A percentile compares a stretch with the other conserved stretches of the same genome.
Conservation (phyloP, 306 rosid genomes). For the Alnus rubra region DNA sequence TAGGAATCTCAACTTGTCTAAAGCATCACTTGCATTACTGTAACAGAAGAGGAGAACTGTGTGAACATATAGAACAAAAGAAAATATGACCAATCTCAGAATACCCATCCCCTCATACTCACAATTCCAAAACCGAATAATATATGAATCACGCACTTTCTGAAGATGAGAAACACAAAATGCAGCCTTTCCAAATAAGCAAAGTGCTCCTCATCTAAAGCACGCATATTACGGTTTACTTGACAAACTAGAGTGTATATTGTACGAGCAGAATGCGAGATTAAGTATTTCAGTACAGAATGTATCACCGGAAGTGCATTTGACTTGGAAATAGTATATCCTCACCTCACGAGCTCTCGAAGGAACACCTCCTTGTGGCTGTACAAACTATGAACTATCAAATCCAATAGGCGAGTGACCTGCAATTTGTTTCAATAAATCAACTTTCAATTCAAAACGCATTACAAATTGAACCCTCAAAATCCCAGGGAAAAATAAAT, state of each 20-base stretch:
- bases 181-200: neutral
- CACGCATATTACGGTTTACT: constrained; percentile 5
- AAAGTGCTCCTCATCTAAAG: neutral
- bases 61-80: neutral
- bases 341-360: constrained; percentile 87
- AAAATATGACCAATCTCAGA: neutral
- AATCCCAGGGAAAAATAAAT: neutral
- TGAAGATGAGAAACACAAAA: neutral
- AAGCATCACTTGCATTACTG: constrained; percentile 95
- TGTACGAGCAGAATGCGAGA: constrained; percentile 3
- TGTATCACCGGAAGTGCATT: neutral
- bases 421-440: constrained; percentile 35
- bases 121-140: neutral
- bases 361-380: constrained; percentile 95
- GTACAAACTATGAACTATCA: constrained; percentile 92
- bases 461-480: constrained; percentile 5
- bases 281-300: neutral
- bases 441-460: constrained; percentile 15
- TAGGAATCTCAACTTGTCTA: constrained; percentile 94
- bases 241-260: constrained; percentile 1
- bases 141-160: neutral
- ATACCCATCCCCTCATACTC: neutral
- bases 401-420: constrained; percentile 86
- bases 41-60: constrained; percentile 7
- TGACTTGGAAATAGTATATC: neutral